phyloP scores from a whole-genome alignment of 805 yeast species.

The Spencermartinsiella europaea region DNA sequence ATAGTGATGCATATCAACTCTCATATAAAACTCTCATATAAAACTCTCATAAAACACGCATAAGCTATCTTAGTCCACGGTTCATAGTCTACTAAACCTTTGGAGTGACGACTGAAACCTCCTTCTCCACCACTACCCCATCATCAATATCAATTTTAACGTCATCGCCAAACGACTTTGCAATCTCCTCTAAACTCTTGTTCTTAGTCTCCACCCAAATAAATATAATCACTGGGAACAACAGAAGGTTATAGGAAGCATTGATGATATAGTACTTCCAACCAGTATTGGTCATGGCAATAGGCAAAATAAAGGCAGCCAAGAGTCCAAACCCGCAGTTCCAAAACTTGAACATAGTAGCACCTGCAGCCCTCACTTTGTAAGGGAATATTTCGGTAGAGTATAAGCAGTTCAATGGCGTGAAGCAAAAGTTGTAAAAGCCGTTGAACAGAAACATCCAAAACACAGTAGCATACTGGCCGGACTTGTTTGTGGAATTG shows the following conservation, averaged over 20 bases:
- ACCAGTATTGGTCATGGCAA: conserved; percentile 38
- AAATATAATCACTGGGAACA: conserved; percentile 30
- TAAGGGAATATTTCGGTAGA: conserved; percentile 24
- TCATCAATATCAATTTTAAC: no score
- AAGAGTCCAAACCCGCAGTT: conserved; percentile 13
- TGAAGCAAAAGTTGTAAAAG: conserved; percentile 25
- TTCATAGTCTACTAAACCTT: no score
- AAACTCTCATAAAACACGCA: no score
- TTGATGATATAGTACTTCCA: conserved; percentile 41
- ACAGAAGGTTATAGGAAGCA: conserved; percentile 26
- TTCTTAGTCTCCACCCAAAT: conserved; percentile 3
- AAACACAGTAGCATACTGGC: background rate
- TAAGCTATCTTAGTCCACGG: no score
- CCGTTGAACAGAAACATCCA: conserved; percentile 9
- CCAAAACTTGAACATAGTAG: conserved; percentile 25
- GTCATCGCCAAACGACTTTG: conserved; percentile 2
- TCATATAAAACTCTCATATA: no score
- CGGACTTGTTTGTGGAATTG: background rate
- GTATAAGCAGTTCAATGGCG: conserved; percentile 34
- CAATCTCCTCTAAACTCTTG: conserved; percentile 3
- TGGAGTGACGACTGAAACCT: no score
- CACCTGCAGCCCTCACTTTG: conserved; percentile 38
- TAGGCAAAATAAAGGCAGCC: conserved; percentile 33
- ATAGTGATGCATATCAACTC: no score
- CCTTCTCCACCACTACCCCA: no score